These are phyloP conservation scores for Pseudogymnoascus sp. DNA, from an alignment of 2,329 filamentous ascomycete species.

Conservation along the genomic window DNA sequence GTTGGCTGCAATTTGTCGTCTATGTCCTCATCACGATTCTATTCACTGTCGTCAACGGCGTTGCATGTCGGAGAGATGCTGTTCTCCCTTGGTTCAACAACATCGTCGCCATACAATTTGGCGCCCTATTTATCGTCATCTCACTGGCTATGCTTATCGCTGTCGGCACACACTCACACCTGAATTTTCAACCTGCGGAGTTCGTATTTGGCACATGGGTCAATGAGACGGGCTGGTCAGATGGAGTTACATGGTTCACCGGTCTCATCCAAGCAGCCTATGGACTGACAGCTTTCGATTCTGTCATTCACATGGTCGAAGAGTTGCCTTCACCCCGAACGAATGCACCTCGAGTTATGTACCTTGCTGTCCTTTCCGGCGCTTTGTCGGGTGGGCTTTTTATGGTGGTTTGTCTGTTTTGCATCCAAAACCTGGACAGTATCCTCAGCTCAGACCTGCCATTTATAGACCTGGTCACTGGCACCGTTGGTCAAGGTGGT, in stretches of 20 bases:
- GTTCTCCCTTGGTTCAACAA: slow-evolving; percentile 46
- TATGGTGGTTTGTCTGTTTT: slow-evolving; percentile 44
- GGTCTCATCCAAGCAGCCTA: slow-evolving; percentile 50
- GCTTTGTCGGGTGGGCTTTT: slow-evolving; percentile 43
- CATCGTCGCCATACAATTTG: slow-evolving; percentile 46
- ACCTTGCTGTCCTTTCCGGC: slow-evolving; percentile 41
- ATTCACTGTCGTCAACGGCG: slow-evolving; percentile 42
- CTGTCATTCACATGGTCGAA: slow-evolving; percentile 50
- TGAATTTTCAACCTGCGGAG: slow-evolving; percentile 39
- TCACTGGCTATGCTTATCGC: slow-evolving; percentile 43
- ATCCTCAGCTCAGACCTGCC: slow-evolving; percentile 38
- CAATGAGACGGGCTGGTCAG: slow-evolving; percentile 43
- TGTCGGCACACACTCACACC: slow-evolving; percentile 37
- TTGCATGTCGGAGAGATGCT: slow-evolving; percentile 41
- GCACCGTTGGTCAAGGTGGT: slow-evolving; percentile 33
- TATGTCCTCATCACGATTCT: slow-evolving; percentile 42
- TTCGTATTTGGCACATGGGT: slow-evolving; percentile 48
- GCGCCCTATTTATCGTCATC: slow-evolving; percentile 43
- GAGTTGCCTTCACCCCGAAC: slow-evolving; percentile 44
- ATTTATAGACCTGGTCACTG: slow-evolving; percentile 40
- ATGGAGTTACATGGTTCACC: slow-evolving; percentile 50
- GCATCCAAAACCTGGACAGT: slow-evolving; percentile 37
- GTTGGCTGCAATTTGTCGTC: slow-evolving; percentile 48
- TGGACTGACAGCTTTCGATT: slow-evolving; percentile 48
- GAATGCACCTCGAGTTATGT: slow-evolving; percentile 44